Conservation (phyloP, 1,139 yeast species). For the Magnusiomyces starmeri region DNA sequence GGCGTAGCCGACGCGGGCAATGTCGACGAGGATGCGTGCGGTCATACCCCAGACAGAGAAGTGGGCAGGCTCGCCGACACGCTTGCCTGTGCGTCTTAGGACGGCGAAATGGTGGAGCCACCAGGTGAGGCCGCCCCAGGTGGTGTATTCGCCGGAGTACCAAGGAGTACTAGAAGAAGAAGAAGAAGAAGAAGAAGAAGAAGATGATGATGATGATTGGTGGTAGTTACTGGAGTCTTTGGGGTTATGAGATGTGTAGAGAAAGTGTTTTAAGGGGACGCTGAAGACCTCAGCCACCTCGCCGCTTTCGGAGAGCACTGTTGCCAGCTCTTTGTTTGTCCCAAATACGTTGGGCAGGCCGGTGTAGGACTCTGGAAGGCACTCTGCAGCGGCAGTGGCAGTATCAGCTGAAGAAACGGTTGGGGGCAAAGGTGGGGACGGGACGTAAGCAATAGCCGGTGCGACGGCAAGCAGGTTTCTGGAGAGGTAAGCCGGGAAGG, state of each 20-base stretch:
- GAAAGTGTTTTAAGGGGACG: constrained; percentile 27
- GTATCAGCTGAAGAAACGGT: constrained; percentile 63
- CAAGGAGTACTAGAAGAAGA: constrained; percentile 21
- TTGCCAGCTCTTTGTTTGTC: constrained; percentile 1
- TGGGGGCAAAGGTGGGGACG: constrained; percentile 32
- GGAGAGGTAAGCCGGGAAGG: constrained; percentile 68
- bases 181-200: background rate
- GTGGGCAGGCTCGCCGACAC: constrained; percentile 46
- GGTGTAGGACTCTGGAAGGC: constrained; percentile 2
- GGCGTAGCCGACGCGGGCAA: constrained; percentile 53
- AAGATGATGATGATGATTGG: background rate
- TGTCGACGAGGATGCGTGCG: constrained; percentile 74
- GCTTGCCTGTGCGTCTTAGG: constrained; percentile 40
- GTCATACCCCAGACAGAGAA: constrained; percentile 76
- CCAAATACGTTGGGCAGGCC: constrained; percentile 8
- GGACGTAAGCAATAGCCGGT: constrained; percentile 64
- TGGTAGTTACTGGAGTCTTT: background rate
- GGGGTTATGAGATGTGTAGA: constrained; percentile 10
- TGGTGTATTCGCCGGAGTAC: constrained; percentile 31
- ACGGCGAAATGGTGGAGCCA: constrained; percentile 28
- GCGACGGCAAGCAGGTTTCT: constrained; percentile 75
- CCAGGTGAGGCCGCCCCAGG: constrained; percentile 33
- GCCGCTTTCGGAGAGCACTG: constrained; percentile 19
- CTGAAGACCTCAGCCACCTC: constrained; percentile 34
- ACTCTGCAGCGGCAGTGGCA: constrained; percentile 60